These are phyloP conservation scores for Hydrangea macrophylla DNA, from an alignment of 148 eudicot genomes.

Conservation along the genomic window DNA sequence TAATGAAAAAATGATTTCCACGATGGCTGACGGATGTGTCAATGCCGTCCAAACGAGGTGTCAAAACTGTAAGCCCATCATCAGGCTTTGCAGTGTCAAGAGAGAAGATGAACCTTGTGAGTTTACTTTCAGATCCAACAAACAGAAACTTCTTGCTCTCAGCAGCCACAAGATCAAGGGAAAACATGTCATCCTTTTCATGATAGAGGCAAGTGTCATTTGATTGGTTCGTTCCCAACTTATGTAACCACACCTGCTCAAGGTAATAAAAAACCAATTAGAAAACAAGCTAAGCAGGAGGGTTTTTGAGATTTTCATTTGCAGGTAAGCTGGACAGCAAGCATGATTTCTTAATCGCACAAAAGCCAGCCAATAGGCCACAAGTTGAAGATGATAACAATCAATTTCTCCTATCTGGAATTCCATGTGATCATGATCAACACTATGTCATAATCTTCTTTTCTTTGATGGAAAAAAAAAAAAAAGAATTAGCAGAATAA, in stretches of 20 bases:
- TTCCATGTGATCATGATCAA: background rate
- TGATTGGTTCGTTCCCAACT: constrained; percentile 67
- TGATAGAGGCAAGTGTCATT: constrained; percentile 70
- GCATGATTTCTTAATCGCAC: background rate
- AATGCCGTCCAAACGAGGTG: constrained; percentile 73
- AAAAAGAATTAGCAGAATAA: background rate
- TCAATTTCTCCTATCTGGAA: background rate
- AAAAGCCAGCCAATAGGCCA: background rate
- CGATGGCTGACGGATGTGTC: constrained; percentile 82
- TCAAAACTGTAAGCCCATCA: constrained; percentile 58
- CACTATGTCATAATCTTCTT: background rate
- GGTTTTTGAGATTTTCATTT: background rate
- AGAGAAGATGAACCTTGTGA: constrained; percentile 66
- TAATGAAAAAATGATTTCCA: constrained; percentile 78
- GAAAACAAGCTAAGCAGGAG: background rate
- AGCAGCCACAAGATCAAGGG: constrained; percentile 56
- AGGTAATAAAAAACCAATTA: background rate
- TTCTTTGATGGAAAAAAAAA: background rate
- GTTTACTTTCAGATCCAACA: constrained; percentile 80
- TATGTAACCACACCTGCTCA: constrained; percentile 81
- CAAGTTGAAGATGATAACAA: background rate
- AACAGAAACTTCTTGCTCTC: constrained; percentile 84
- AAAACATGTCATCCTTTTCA: constrained; percentile 88
- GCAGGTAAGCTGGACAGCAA: background rate
- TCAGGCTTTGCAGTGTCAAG: constrained; percentile 59